phyloP scores from a whole-genome alignment of 768 basidiomycete species.

The Tulasnella sp. region DNA sequence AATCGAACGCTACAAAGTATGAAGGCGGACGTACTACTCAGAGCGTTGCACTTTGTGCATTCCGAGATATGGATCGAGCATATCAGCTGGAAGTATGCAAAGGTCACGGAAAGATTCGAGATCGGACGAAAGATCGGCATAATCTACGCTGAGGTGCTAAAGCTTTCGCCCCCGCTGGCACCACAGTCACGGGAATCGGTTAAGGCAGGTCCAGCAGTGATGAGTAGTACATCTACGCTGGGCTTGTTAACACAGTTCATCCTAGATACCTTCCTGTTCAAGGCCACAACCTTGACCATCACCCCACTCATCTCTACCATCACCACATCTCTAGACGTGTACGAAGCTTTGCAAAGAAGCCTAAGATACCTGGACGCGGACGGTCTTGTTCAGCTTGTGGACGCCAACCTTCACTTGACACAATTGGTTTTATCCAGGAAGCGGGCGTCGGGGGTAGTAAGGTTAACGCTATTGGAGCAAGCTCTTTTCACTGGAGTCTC shows the following conservation, averaged over 20 bases:
- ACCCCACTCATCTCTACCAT: conserved; percentile 67
- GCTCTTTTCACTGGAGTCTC: conserved; percentile 53
- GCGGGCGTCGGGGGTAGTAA: conserved; percentile 27
- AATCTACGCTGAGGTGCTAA: conserved; percentile 55
- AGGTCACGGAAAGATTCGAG: conserved; percentile 73
- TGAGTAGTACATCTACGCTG: not conserved
- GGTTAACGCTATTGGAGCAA: conserved; percentile 58
- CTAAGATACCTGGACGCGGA: conserved; percentile 60
- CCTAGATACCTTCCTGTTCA: conserved; percentile 58
- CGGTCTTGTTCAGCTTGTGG: conserved; percentile 55
- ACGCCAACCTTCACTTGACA: conserved; percentile 50
- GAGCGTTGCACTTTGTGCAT: conserved; percentile 68
- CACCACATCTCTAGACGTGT: conserved; percentile 46
- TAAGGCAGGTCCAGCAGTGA: not conserved
- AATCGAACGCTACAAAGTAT: conserved; percentile 53
- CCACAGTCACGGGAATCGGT: not conserved
- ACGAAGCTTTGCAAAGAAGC: conserved; percentile 47
- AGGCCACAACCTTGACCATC: conserved; percentile 68
- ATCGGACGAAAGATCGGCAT: conserved; percentile 56
- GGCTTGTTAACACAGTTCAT: conserved; percentile 28
- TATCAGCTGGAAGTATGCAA: conserved; percentile 73
- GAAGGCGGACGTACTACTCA: conserved; percentile 74
- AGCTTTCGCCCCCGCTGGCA: conserved; percentile 19
- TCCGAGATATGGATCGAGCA: conserved; percentile 84
- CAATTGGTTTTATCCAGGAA: conserved; percentile 57